phyloP scores from a whole-genome alignment of 2,329 filamentous ascomycete genomes.

The Metarhizium brunneum region DNA sequence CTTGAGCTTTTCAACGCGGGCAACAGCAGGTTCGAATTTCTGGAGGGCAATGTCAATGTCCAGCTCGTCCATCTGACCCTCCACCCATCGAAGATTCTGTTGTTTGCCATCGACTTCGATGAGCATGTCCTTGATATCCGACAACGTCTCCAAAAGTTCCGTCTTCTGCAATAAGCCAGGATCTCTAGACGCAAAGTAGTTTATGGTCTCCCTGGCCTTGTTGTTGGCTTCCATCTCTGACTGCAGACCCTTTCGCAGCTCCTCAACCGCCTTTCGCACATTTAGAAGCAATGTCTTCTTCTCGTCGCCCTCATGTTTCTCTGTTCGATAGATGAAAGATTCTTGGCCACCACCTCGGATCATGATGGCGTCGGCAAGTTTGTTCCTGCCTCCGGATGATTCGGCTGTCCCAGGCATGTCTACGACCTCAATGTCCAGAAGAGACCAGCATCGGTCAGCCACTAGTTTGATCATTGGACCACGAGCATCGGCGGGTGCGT shows the following conservation, averaged over 20 bases:
- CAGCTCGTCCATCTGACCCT: slow-evolving; percentile 87
- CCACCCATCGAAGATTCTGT: slow-evolving; percentile 92
- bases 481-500: slow-evolving; percentile 45
- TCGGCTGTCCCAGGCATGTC: slow-evolving; percentile 67
- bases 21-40: slow-evolving; percentile 75
- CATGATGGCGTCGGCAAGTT: slow-evolving; percentile 79
- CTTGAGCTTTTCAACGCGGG: slow-evolving; percentile 75
- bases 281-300: slow-evolving; percentile 78
- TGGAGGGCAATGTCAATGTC: slow-evolving; percentile 95
- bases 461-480: slow-evolving; percentile 66
- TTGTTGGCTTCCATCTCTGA: slow-evolving; percentile 83
- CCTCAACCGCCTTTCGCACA: slow-evolving; percentile 86
- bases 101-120: slow-evolving; percentile 96
- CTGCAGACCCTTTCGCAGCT: slow-evolving; percentile 75
- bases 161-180: slow-evolving; percentile 69
- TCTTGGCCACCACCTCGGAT: slow-evolving; percentile 78
- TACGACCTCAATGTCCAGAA: slow-evolving; percentile 86
- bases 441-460: slow-evolving; percentile 87
- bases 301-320: slow-evolving; percentile 67
- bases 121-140: slow-evolving; percentile 74
- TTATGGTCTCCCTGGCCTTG: slow-evolving; percentile 74
- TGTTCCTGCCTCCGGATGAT: slow-evolving; percentile 43
- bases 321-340: slow-evolving; percentile 89
- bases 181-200: slow-evolving; percentile 74
- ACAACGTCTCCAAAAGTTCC: slow-evolving; percentile 68